Conservation (phyloP, 2,329 filamentous ascomycete species). For the Colletotrichum salicis region DNA sequence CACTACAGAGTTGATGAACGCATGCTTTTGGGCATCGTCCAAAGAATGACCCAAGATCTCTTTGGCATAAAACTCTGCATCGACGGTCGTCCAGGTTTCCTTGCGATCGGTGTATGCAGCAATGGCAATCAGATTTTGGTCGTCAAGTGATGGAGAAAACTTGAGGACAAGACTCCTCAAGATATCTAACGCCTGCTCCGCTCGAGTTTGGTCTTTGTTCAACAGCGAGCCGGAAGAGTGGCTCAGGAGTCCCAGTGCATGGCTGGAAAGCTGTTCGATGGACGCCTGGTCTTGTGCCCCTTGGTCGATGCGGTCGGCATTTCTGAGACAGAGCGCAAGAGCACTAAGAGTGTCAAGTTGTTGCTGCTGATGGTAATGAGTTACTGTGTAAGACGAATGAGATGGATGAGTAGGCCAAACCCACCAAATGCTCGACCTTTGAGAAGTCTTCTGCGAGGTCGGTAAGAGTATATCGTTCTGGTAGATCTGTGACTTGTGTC, state of each 20-base stretch:
- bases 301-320: neutral
- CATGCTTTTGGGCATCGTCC: constrained; percentile 19
- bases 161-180: constrained; percentile 1
- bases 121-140: constrained; percentile 43
- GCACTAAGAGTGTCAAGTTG: neutral
- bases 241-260: neutral
- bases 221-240: neutral
- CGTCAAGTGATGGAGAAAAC: constrained; percentile 15
- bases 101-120: constrained; percentile 44
- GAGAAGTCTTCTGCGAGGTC: constrained; percentile 4
- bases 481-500: neutral
- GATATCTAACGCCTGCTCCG: neutral
- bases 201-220: neutral
- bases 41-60: constrained; percentile 46
- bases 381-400: neutral
- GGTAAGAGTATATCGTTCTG: neutral
- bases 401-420: neutral
- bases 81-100: constrained; percentile 52
- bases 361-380: neutral
- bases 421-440: constrained; percentile 3
- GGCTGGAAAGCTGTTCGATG: constrained; percentile 1
- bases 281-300: neutral
- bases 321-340: constrained; percentile 12
- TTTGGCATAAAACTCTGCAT: constrained; percentile 44
- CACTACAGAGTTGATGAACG: constrained; percentile 65